These are phyloP conservation scores for Cladophialophora exuberans DNA, from an alignment of 2,329 filamentous ascomycete genomes.

Conservation along the genomic window DNA sequence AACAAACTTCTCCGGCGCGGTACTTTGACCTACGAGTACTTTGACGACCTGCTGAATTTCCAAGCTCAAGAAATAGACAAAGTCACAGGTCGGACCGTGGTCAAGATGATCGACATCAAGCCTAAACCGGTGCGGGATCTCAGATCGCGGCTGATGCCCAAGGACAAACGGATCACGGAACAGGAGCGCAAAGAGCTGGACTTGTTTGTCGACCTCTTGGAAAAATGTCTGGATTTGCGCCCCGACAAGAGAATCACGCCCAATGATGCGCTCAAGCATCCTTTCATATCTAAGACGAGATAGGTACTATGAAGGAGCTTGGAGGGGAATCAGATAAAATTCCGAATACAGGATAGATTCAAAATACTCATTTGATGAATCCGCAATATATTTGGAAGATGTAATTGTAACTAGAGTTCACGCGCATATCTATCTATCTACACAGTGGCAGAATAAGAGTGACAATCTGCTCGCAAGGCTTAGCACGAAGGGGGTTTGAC, in stretches of 20 bases:
- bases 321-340: too few relatives aligned
- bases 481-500: too few relatives aligned
- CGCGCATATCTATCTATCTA: too few relatives aligned
- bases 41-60: constrained; percentile 83
- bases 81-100: constrained; percentile 75
- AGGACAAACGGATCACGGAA: constrained; percentile 73
- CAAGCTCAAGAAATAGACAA: constrained; percentile 84
- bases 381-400: too few relatives aligned
- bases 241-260: constrained; percentile 91
- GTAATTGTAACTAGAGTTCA: too few relatives aligned
- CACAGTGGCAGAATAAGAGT: too few relatives aligned
- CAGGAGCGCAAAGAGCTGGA: constrained; percentile 76
- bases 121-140: constrained; percentile 79
- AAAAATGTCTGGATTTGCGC: constrained; percentile 85
- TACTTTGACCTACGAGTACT: constrained; percentile 74
- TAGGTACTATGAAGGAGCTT: too few relatives aligned
- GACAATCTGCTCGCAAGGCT: too few relatives aligned
- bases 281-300: constrained; percentile 69
- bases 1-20: constrained; percentile 86
- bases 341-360: too few relatives aligned
- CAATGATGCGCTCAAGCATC: constrained; percentile 82
- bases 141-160: constrained; percentile 73
- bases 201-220: constrained; percentile 83
- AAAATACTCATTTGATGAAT: too few relatives aligned
- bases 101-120: constrained; percentile 49